Base-by-base conservation (phyloP, 2,329 filamentous ascomycete species). In the Aspergillus aculeatinus region DNA sequence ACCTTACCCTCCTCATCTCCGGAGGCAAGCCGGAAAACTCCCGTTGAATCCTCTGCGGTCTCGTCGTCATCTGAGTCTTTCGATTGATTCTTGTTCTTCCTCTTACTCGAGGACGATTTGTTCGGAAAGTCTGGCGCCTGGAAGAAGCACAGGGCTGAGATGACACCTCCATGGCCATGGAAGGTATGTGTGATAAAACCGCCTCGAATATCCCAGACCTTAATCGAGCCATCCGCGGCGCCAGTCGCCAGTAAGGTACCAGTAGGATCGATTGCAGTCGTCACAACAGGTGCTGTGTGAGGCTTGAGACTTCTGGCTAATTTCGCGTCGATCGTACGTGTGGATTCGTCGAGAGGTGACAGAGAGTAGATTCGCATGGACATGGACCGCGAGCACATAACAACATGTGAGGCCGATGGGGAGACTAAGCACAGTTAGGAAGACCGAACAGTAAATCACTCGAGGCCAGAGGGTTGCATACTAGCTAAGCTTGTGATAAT, bases 171-270 rank as follows among this genome's bases (percentile, higher is more conserved):
- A 59, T 96, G 94, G 1, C 93, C 93, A 67, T 94, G 90, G 76
- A 99, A 96, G 0, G 92, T 96, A 76, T 99, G 95, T 29, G 96
- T 99, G 33, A 92, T 87, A 75, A 90, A 98, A 23, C 95, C 95
- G 49, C 89, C 91, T 53, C 84, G 82, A 61, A 99, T 92, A 77
- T 99, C 95, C 94, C 94, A 99, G 55, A 99, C 89, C 76, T 99
- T 99, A 69, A 98, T 91, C 0, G 90, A 86, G 25, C 95, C 95
- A 72, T 99, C 95, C 3, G 95, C 93, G 52, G 91, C 91, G 63
- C 96, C 95, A 16, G 94, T 98, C 16, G 93, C 95, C 48, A 99
- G 82, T 12, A 99, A 81, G 2, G 94, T 96, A 70, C 93, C 90
- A 1, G 93, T 96, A 57, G 86, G 84, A 74, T 99, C 95, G 62